These are phyloP conservation scores for Puccinia polysora DNA, from an alignment of 1,284 basidiomycete genomes.

Conservation along the genomic window DNA sequence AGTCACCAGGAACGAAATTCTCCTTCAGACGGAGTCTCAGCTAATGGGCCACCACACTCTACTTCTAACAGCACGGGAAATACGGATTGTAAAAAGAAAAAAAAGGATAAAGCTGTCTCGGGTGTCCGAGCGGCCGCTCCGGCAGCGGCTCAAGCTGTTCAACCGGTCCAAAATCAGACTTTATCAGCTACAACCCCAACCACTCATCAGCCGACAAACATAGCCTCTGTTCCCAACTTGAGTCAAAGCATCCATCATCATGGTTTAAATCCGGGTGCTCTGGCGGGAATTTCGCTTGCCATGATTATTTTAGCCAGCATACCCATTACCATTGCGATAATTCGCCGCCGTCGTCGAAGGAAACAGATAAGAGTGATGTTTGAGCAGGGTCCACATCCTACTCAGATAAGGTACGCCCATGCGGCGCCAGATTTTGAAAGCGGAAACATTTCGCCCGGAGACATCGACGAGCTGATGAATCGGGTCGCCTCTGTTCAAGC, in stretches of 20 bases:
- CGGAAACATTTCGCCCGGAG: not conserved
- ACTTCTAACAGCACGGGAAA: no score
- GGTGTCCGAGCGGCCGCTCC: no score
- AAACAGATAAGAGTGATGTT: not conserved
- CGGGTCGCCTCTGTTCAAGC: slow-evolving; percentile 10
- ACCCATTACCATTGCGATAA: not conserved
- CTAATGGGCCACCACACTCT: no score
- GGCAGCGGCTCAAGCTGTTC: no score
- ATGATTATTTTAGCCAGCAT: slow-evolving; percentile 3
- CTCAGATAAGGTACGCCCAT: no score
- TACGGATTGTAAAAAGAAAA: no score
- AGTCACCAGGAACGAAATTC: no score
- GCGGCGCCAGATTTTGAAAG: no score
- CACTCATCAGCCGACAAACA: not conserved
- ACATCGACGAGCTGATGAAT: slow-evolving; percentile 11
- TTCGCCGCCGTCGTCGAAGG: not conserved
- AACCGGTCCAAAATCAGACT: no score
- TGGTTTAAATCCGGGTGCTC: not conserved
- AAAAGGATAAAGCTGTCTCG: no score
- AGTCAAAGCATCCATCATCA: not conserved
- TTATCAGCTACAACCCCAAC: no score
- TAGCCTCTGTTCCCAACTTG: not conserved
- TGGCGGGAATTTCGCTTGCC: not conserved
- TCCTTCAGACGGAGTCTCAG: no score
- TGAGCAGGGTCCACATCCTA: not conserved